Percentiles rank a stretch among this genome's conserved stretches.
Conservation (phyloP, 2,329 filamentous ascomycete genomes). For the Rhynchosporium graminicola region DNA sequence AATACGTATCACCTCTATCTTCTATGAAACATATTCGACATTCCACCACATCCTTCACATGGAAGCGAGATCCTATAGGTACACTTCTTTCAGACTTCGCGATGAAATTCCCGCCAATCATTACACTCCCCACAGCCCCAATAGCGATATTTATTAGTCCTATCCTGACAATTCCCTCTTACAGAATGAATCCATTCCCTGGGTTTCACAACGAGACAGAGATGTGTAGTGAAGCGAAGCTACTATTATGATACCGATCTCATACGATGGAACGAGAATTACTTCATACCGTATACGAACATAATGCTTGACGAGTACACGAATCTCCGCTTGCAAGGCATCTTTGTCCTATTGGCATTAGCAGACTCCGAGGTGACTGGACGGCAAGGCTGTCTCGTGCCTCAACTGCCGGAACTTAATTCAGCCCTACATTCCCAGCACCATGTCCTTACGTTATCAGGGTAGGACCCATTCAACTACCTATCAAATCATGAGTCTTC, state of each 20-base stretch:
- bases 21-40: not conserved
- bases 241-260: not conserved
- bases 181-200: not conserved
- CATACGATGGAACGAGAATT: constrained; percentile 1
- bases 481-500: not conserved
- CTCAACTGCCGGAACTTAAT: not conserved
- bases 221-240: constrained; percentile 19
- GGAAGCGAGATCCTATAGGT: constrained; percentile 3
- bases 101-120: constrained; percentile 11
- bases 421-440: not conserved
- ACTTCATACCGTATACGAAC: not conserved
- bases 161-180: not conserved
- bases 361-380: constrained; percentile 17
- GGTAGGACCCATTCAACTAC: constrained; percentile 16
- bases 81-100: constrained; percentile 4
- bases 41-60: constrained; percentile 11
- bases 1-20: not conserved
- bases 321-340: constrained; percentile 19
- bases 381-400: not conserved
- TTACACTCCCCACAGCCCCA: constrained; percentile 1
- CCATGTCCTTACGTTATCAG: constrained; percentile 18
- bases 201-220: not conserved
- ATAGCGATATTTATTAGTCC: not conserved
- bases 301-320: constrained; percentile 17
- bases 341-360: constrained; percentile 11